Conservation (phyloP, 495 filamentous ascomycete species). For the Penicillium pancosmium region DNA sequence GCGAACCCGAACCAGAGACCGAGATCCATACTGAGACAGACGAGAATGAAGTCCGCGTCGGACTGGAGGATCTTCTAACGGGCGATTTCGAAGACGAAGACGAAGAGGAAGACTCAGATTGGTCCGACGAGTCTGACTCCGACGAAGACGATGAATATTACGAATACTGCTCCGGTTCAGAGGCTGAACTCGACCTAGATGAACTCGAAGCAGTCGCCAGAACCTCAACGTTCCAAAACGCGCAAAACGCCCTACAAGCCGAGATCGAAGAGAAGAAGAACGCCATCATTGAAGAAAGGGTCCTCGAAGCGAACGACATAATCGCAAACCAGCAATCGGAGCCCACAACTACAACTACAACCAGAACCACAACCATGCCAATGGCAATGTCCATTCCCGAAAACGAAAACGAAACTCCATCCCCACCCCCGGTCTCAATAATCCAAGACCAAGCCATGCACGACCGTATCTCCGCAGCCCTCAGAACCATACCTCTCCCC, state of each 20-base stretch:
- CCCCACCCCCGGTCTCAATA: constrained; percentile 8
- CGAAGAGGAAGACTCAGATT: constrained; percentile 16
- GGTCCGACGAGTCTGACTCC: constrained; percentile 13
- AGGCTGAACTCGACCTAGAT: constrained; percentile 10
- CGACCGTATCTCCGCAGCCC: constrained; percentile 16
- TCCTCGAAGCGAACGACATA: background rate
- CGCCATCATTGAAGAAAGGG: background rate
- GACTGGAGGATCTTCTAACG: constrained; percentile 1
- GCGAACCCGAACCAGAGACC: background rate
- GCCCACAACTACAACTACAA: background rate
- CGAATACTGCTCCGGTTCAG: constrained; percentile 18
- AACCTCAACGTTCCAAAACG: background rate
- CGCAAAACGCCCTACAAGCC: background rate
- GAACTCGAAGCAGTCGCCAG: constrained; percentile 1
- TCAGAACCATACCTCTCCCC: constrained; percentile 4
- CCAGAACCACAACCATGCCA: constrained; percentile 2
- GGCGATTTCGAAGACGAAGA: constrained; percentile 15
- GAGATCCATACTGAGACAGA: background rate
- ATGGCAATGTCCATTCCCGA: background rate
- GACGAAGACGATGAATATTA: constrained; percentile 23
- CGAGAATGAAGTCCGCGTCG: no score
- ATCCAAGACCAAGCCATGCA: constrained; percentile 18
- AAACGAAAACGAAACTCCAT: background rate
- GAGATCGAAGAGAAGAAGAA: no score
- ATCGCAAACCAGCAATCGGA: background rate